Conservation (phyloP, 768 basidiomycete genomes). For the Rhodotorula graminis region DNA sequence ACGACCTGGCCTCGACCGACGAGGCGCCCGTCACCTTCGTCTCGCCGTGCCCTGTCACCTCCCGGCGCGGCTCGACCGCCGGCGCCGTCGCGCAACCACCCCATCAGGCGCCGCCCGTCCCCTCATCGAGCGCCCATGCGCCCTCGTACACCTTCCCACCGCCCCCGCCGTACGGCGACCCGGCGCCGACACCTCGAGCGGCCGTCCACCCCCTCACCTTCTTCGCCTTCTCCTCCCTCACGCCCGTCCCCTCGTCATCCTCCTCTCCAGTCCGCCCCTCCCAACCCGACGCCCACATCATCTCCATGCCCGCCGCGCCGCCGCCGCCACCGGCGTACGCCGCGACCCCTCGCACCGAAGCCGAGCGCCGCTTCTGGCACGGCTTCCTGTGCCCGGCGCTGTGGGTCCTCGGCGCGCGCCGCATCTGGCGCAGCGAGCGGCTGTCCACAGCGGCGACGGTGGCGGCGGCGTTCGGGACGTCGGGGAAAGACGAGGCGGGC, state of each 20-base stretch:
- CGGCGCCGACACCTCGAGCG: neutral
- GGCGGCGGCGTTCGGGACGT: neutral
- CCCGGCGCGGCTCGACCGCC: neutral
- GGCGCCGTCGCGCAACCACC: neutral
- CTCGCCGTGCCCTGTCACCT: neutral
- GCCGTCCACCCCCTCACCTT: conserved; percentile 3
- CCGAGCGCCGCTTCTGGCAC: conserved; percentile 25
- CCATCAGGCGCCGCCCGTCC: neutral
- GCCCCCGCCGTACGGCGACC: conserved; percentile 2
- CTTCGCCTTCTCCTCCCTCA: conserved; percentile 9
- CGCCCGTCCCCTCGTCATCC: neutral
- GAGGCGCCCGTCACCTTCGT: neutral
- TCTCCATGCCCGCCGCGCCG: neutral
- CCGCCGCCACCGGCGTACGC: conserved; percentile 5
- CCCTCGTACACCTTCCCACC: neutral
- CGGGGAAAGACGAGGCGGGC: neutral
- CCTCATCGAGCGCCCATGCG: no score
- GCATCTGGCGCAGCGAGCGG: conserved; percentile 9
- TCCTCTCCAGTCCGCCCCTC: no score
- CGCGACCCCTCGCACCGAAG: conserved; percentile 9
- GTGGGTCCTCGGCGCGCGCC: conserved; percentile 9
- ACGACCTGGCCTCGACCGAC: neutral
- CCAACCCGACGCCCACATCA: no score
- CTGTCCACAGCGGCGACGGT: neutral
- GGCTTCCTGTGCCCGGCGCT: conserved; percentile 17